Conservation (phyloP, 176 grass and related monocot genomes). For the Alopecurus myosuroides region DNA sequence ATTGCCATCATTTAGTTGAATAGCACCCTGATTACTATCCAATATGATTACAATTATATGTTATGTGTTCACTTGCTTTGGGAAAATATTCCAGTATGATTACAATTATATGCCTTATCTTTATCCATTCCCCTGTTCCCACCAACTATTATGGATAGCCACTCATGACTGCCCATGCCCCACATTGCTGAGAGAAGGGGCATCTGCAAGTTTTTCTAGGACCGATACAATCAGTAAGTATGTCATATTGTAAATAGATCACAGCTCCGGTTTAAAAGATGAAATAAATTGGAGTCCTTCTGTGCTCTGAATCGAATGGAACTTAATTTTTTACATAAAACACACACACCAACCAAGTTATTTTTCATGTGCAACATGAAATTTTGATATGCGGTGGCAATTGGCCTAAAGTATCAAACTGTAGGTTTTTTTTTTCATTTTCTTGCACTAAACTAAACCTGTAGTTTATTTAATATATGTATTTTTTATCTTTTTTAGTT, state of each 20-base stretch:
- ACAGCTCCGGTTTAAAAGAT: not conserved
- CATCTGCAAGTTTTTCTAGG: not conserved
- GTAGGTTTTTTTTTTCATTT: not conserved
- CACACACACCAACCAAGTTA: not conserved
- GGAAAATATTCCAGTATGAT: not conserved
- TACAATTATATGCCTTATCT: not conserved
- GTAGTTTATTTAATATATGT: not conserved
- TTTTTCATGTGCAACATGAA: not conserved
- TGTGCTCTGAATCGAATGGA: not conserved
- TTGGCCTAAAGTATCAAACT: not conserved
- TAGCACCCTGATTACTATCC: not conserved
- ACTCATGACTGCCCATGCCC: not conserved
- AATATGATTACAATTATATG: not conserved
- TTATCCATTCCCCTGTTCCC: constrained; percentile 17
- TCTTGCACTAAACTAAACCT: not conserved
- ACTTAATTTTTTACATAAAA: not conserved
- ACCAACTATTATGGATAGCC: not conserved
- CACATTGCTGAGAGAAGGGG: not conserved
- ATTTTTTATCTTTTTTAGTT: not conserved
- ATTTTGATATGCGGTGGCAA: not conserved
- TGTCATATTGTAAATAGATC: not conserved
- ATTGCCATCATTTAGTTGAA: not conserved
- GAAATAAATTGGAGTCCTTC: not conserved
- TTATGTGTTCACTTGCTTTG: not conserved
- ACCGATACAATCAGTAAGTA: not conserved